A percentile compares a stretch with the other conserved stretches of the same genome.
Evolutionary conservation across 768 basidiomycete species (phyloP).

Genomic region (Fomitopsis pulvina): DNA sequence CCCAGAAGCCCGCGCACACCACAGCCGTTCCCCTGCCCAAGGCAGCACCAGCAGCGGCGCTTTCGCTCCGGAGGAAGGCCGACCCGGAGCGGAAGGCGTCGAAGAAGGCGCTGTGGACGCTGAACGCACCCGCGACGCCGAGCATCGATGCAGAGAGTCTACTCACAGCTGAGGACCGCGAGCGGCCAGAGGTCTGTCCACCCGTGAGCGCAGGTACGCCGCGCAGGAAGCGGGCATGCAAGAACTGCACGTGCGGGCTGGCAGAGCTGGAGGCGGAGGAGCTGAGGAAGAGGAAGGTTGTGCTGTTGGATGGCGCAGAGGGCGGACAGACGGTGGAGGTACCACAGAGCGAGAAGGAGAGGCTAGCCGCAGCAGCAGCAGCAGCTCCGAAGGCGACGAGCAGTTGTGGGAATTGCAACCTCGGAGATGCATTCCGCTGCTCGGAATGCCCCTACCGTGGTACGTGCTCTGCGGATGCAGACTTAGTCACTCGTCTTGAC

Average conservation of each 20-base stretch:
- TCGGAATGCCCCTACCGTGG: conserved; percentile 94
- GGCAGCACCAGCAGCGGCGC: conserved; percentile 24
- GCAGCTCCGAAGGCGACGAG: conserved; percentile 85
- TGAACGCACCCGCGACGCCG: conserved; percentile 63
- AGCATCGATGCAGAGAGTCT: conserved; percentile 79
- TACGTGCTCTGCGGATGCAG: conserved; percentile 23
- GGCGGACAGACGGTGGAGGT: conserved; percentile 55
- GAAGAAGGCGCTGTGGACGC: conserved; percentile 87
- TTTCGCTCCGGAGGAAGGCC: conserved; percentile 48
- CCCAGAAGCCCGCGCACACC: conserved; percentile 61
- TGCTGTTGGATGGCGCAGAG: conserved; percentile 60
- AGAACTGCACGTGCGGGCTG: conserved; percentile 94
- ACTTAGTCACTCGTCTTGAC: conserved; percentile 1
- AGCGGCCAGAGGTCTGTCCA: conserved; percentile 73
- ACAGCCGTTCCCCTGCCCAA: conserved; percentile 38
- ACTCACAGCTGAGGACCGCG: conserved; percentile 77
- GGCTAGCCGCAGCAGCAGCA: conserved; percentile 57
- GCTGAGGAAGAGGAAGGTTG: conserved; percentile 48
- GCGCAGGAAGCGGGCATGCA: conserved; percentile 89
- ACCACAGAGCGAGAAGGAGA: conserved; percentile 53
- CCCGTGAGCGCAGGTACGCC: conserved; percentile 45
- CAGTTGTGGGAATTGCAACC: conserved; percentile 95
- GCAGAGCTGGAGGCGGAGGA: conserved; percentile 91
- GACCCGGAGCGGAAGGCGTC: conserved; percentile 55
- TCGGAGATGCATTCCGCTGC: conserved; percentile 97